Conservation (phyloP, 2,329 filamentous ascomycete genomes). For the Lomentospora prolificans region DNA sequence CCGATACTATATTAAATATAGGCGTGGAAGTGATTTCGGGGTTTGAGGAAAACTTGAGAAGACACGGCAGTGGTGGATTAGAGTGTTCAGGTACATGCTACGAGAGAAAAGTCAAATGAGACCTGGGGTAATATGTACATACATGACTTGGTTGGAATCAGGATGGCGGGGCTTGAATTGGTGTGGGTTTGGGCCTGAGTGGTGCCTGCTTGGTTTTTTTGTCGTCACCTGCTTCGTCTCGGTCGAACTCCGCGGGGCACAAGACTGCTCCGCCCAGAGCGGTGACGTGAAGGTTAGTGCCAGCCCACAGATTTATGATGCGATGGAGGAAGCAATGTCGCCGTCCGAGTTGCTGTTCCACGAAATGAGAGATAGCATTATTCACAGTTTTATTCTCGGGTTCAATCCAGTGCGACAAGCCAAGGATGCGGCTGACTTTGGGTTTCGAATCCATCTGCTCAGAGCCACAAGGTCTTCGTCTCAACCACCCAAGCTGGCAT, state of each 20-base stretch:
- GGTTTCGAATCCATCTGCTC: too few relatives aligned
- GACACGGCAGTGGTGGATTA: conserved; percentile 19
- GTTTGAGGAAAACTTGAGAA: conserved; percentile 35
- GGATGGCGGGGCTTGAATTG: background rate
- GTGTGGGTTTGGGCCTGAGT: background rate
- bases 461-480: too few relatives aligned
- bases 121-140: background rate
- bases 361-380: too few relatives aligned
- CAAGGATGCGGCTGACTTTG: too few relatives aligned
- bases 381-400: too few relatives aligned
- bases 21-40: conserved; percentile 42
- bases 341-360: too few relatives aligned
- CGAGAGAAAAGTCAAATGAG: background rate
- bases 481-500: too few relatives aligned
- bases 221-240: background rate
- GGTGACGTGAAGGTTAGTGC: too few relatives aligned
- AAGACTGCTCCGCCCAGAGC: background rate
- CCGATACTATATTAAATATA: background rate
- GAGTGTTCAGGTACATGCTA: conserved; percentile 21
- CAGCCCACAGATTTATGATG: too few relatives aligned
- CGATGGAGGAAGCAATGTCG: too few relatives aligned
- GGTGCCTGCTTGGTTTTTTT: background rate
- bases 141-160: background rate
- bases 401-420: too few relatives aligned
- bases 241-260: background rate